phyloP scores from a whole-genome alignment of 768 basidiomycete genomes.

The Boletus pseudo-olivaceus region DNA sequence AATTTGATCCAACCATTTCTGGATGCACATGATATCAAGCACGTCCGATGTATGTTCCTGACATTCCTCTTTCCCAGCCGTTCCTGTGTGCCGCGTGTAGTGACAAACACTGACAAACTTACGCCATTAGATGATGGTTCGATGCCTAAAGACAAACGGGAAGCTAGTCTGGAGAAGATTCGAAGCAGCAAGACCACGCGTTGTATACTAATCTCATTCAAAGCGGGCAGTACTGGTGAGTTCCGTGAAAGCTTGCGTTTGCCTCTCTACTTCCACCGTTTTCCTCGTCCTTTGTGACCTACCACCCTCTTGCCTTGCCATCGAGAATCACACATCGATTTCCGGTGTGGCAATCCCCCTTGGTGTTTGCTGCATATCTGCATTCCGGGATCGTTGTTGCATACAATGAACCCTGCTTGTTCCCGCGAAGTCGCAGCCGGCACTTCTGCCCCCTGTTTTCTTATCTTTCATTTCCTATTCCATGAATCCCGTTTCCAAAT shows the following conservation, averaged over 20 bases:
- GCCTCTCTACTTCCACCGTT: not conserved
- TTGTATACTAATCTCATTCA: conserved; percentile 94
- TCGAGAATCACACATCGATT: not conserved
- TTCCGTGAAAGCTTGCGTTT: conserved; percentile 2
- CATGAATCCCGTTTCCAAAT: not conserved
- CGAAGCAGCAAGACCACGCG: conserved; percentile 51
- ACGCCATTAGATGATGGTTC: conserved; percentile 73
- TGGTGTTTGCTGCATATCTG: not conserved
- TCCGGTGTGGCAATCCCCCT: not conserved
- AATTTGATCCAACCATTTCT: conserved; percentile 87
- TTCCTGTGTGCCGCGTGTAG: not conserved
- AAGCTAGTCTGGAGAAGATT: conserved; percentile 72
- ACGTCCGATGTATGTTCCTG: conserved; percentile 74
- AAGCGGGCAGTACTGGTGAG: conserved; percentile 89
- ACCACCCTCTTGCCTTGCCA: not conserved
- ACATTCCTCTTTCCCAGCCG: not conserved
- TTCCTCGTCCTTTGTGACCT: not conserved
- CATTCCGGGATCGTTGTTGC: not conserved
- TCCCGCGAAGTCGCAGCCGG: not conserved
- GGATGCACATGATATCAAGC: conserved; percentile 59
- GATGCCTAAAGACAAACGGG: conserved; percentile 75
- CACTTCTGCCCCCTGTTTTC: not conserved
- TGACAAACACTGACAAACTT: conserved; percentile 3
- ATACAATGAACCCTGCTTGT: too few relatives aligned
- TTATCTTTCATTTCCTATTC: not conserved